Base-by-base conservation (phyloP, 306 rosid species). In the Mucuna pruriens region DNA sequence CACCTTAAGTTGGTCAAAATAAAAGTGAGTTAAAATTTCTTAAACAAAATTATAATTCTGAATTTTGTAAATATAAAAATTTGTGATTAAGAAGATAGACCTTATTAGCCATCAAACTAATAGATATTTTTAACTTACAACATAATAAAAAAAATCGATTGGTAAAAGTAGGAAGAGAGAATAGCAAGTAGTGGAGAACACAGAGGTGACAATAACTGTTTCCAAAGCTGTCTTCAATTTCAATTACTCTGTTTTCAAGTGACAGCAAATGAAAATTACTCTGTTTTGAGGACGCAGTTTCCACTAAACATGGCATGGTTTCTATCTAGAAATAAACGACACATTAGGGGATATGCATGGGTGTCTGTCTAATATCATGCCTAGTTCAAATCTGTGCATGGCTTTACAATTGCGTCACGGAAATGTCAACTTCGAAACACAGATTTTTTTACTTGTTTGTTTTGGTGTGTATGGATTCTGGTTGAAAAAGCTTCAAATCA, bases 291-390 rank as follows among this genome's bases (percentile, higher is more conserved):
- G 64, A 66, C 82, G 77, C 71, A 49, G 15, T 67, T 80, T 36
- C 85, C 91, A 84, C 87, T 80, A 64, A 69, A 79, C 29, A 81
- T 57, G 91, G 72, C 85, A 78, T 74, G 67, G 71, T 83, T 83
- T 84, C 86, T 39, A 74, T 76, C 81, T 23, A 75, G 61, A 87
- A 36, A 48, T 38, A 16, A 48, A 52, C 22, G 62, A 23, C 26
- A 31, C 72, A 31, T 45, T 25, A 40, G 15, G n/a, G 9, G 19
- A 16, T 16, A 48, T 15, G 54, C 20, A 48, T 45, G n/a, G 22
- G 34, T 39, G 77, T 15, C 45, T 39, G 77, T 15, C 45, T 60
- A 45, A 11, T 2, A 3, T 46, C 52, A 9, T 45, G 13, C 26
- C 31, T 29, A 29, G 7, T 22, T 63, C 80, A 46, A 80, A 71